phyloP scores from a whole-genome alignment of 2,329 filamentous ascomycete genomes.

The Cercospora sesami region DNA sequence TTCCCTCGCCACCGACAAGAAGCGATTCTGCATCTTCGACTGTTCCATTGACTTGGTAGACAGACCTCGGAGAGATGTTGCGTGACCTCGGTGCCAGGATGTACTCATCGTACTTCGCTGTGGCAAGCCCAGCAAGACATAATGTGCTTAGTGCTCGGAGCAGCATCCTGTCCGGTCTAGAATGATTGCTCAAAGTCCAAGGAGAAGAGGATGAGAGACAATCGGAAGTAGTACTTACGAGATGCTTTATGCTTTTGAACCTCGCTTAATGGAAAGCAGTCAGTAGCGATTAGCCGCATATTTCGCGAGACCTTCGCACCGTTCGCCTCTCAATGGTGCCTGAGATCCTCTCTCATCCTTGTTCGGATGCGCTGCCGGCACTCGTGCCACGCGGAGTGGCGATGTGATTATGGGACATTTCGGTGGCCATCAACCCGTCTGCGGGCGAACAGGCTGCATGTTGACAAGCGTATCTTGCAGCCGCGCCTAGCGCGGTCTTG shows the following conservation, averaged over 20 bases:
- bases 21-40: conserved; percentile 41
- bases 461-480: background rate
- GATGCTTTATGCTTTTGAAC: background rate
- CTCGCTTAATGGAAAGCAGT: background rate
- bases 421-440: background rate
- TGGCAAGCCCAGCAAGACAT: conserved; percentile 13
- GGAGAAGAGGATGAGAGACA: background rate
- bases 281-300: background rate
- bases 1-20: conserved; percentile 33
- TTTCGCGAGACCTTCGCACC: background rate
- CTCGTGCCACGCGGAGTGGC: background rate
- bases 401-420: background rate
- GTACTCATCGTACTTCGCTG: conserved; percentile 43
- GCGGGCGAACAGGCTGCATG: background rate
- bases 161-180: background rate
- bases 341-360: background rate
- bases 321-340: background rate
- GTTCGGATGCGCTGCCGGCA: background rate
- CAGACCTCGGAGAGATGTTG: conserved; percentile 39
- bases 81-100: conserved; percentile 46
- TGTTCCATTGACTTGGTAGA: conserved; percentile 45
- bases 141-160: conserved; percentile 7
- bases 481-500: background rate
- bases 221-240: background rate
- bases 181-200: background rate